These are phyloP conservation scores for Coemansia sp. DNA, from an alignment of 192 early-diverging fungal genomes.

Conservation along the genomic window DNA sequence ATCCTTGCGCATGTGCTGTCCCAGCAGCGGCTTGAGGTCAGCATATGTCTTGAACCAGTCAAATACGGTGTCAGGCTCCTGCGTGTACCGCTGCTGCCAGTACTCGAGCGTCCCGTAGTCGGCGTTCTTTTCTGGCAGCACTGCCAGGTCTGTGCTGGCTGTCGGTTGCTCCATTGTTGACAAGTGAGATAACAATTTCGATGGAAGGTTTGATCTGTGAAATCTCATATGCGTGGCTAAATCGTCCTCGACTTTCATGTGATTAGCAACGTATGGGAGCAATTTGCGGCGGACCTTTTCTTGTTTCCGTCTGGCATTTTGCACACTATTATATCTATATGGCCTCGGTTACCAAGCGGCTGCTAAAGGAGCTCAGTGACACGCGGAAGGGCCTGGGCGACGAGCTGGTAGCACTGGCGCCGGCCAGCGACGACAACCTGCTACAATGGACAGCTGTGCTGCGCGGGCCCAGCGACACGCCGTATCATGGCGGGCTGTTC, in stretches of 20 bases:
- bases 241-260: neutral
- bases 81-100: constrained; percentile 70
- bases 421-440: constrained; percentile 44
- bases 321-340: constrained; percentile 7
- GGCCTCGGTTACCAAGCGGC: constrained; percentile 53
- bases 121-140: constrained; percentile 64
- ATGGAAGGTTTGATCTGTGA: neutral
- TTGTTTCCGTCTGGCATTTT: neutral
- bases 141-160: constrained; percentile 41
- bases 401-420: constrained; percentile 35
- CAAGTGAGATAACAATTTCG: neutral
- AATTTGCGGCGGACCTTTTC: neutral
- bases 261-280: neutral
- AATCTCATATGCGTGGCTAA: neutral
- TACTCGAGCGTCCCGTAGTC: constrained; percentile 76
- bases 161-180: constrained; percentile 5
- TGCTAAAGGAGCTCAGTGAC: constrained; percentile 63
- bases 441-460: constrained; percentile 54
- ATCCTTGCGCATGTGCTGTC: constrained; percentile 56
- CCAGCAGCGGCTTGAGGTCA: constrained; percentile 66
- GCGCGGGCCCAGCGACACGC: constrained; percentile 51
- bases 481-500: constrained; percentile 71
- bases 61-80: constrained; percentile 59
- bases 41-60: constrained; percentile 90
- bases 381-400: constrained; percentile 24